Base-by-base conservation (phyloP, 495 filamentous ascomycete genomes). In the Elaphomyces granulatus region DNA sequence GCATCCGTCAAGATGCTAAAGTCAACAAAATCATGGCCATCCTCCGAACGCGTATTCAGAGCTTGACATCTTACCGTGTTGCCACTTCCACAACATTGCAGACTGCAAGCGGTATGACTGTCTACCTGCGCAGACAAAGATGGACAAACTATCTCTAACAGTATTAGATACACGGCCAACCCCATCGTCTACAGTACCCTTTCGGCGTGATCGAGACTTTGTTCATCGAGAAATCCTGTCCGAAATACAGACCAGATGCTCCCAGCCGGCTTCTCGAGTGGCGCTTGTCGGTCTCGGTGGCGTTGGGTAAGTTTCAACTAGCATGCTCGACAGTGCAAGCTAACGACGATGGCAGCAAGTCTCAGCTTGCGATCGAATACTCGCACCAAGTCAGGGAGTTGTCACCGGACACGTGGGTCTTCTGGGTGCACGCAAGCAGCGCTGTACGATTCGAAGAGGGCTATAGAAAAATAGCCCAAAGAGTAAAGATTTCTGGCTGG, bases 301-400 rank as follows among this genome's bases (percentile, higher is more conserved):
- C 12, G 55, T 71, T 28, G 68, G 68, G 67, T 71, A 56, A 44
- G 51, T 37, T 46, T 20, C 18, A 19, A 34, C 18, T 15, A 19
- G 2, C 1, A 42, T 18, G 12, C 15, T 10, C 1, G 15, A 40
- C 6, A 23, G 23, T 41, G n/a, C 14, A 12, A 37, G 14, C 20
- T 43, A 26, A 43, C 41, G 36, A 26, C 31, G 39, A 33, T 10
- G 21, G 33, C 42, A 72, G 65, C 8, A 75, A 74, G 54, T 66
- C 67, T 1, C 67, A 74, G 40, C 60, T 72, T 34, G 70, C 71
- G 2, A 63, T 76, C 30, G 63, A 68, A 41, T 66, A 63, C 41
- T 53, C 50, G 6, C 68, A 67, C 51, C 52, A 53, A 26, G 48
- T 56, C 7, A 37, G 45, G 42, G 49, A 58, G 15, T 21, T 38